Percentiles rank a stretch among this genome's conserved stretches.
These are phyloP conservation scores for Salix koriyanagi DNA, from an alignment of 345 rosid species.

Conservation along the genomic window DNA sequence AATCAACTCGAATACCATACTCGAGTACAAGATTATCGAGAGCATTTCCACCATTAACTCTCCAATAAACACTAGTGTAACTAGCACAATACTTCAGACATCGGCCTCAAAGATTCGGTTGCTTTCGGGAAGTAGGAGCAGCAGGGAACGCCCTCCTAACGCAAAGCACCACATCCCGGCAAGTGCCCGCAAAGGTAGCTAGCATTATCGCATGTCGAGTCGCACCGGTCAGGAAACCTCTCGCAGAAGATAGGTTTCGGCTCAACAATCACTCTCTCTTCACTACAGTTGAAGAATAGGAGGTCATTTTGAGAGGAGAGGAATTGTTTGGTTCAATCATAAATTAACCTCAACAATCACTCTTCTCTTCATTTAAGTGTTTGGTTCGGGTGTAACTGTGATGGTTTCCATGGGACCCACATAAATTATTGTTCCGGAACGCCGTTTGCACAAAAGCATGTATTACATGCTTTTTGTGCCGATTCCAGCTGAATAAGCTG, in stretches of 20 bases:
- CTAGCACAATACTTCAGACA: slow-evolving; percentile 78
- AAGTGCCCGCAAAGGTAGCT: slow-evolving; percentile 86
- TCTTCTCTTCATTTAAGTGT: too few relatives aligned
- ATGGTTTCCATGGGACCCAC: too few relatives aligned
- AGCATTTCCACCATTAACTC: slow-evolving; percentile 41
- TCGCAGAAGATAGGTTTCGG: slow-evolving; percentile 83
- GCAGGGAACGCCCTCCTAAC: slow-evolving; percentile 51
- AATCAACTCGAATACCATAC: slow-evolving; percentile 80
- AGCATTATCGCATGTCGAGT: slow-evolving; percentile 81
- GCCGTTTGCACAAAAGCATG: too few relatives aligned
- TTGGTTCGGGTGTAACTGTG: too few relatives aligned
- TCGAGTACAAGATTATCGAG: slow-evolving; percentile 68
- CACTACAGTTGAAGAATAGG: slow-evolving; percentile 83
- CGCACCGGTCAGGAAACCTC: slow-evolving; percentile 79
- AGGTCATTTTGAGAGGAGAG: slow-evolving; percentile 83
- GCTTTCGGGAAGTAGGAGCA: slow-evolving; percentile 85
- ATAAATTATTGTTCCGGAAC: too few relatives aligned
- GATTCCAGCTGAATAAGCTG: too few relatives aligned
- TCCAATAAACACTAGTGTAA: slow-evolving; percentile 84
- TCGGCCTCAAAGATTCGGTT: slow-evolving; percentile 72
- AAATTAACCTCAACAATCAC: too few relatives aligned
- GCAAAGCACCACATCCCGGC: slow-evolving; percentile 62
- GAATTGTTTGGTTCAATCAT: too few relatives aligned
- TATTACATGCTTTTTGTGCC: too few relatives aligned
- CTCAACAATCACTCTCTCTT: slow-evolving; percentile 60